A percentile compares a stretch with the other conserved stretches of the same genome.
Conservation (phyloP, 1,284 basidiomycete genomes). For the Ustilago bromivora region DNA sequence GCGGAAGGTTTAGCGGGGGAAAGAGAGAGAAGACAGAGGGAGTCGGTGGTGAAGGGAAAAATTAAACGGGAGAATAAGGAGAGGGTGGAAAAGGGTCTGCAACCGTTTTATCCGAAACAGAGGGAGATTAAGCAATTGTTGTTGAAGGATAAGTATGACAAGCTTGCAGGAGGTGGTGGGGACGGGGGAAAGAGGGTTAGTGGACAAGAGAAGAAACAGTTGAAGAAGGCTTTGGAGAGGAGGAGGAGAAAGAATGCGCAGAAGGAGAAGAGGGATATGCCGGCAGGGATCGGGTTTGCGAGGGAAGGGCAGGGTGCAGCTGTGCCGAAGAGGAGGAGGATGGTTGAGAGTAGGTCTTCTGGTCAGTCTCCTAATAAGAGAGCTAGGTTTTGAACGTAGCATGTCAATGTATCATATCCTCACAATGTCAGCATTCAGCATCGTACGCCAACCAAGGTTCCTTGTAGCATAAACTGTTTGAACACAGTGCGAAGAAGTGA, state of each 20-base stretch:
- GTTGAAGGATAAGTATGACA: conserved; percentile 58
- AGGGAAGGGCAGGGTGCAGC: conserved; percentile 16
- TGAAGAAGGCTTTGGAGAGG: conserved; percentile 84
- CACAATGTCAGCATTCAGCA: not conserved
- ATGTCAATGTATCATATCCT: not conserved
- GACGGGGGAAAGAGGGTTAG: conserved; percentile 22
- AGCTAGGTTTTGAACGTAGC: conserved; percentile 13
- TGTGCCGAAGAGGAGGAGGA: conserved; percentile 43
- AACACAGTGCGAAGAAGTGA: not conserved
- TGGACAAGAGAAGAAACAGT: conserved; percentile 72
- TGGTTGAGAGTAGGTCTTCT: not conserved
- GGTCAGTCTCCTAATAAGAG: conserved; percentile 12
- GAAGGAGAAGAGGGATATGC: conserved; percentile 81
- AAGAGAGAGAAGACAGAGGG: conserved; percentile 78
- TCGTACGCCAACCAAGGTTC: not conserved
- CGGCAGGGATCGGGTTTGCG: conserved; percentile 39
- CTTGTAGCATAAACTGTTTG: not conserved
- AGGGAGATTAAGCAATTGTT: conserved; percentile 73
- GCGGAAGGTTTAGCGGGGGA: conserved; percentile 76
- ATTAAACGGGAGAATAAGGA: conserved; percentile 68
- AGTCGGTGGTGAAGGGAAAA: conserved; percentile 73
- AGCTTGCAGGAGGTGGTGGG: conserved; percentile 29
- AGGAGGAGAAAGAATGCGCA: conserved; percentile 86
- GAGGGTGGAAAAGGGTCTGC: conserved; percentile 58
- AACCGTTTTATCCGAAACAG: conserved; percentile 85